Conservation (phyloP, 768 basidiomycete species). For the Trametes sanguinea region DNA sequence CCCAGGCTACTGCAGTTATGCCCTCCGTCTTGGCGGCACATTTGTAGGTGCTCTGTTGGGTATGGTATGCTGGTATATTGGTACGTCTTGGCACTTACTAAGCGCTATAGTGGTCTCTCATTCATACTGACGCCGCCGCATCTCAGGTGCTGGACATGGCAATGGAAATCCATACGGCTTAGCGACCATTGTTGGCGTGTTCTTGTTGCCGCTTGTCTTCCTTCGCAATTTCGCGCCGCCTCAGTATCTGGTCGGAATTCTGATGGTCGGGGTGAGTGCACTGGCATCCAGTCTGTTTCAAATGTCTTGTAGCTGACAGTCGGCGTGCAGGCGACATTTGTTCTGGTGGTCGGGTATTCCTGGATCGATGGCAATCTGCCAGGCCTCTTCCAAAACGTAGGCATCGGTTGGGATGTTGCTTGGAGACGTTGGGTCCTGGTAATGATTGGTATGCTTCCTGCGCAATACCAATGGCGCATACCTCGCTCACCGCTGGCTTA, state of each 20-base stretch:
- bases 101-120: too few relatives aligned
- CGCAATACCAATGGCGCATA: background rate
- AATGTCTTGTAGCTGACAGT: background rate
- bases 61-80: slow-evolving; percentile 53
- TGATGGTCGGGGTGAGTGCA: slow-evolving; percentile 41
- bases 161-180: slow-evolving; percentile 57
- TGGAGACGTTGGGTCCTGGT: slow-evolving; percentile 56
- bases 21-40: slow-evolving; percentile 49
- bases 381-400: slow-evolving; percentile 45
- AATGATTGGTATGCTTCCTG: slow-evolving; percentile 42
- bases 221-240: slow-evolving; percentile 49
- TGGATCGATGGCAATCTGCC: slow-evolving; percentile 56
- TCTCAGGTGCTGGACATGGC: slow-evolving; percentile 43
- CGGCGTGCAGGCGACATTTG: slow-evolving; percentile 40
- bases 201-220: slow-evolving; percentile 51
- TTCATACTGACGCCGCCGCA: too few relatives aligned
- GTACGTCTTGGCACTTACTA: slow-evolving; percentile 22
- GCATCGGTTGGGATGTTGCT: slow-evolving; percentile 53
- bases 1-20: slow-evolving; percentile 33
- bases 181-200: slow-evolving; percentile 49
- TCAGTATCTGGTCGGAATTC: slow-evolving; percentile 38
- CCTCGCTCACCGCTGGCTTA: background rate
- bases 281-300: background rate
- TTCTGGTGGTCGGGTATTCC: slow-evolving; percentile 54
- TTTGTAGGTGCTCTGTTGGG: slow-evolving; percentile 49